These are phyloP conservation scores for Talaromyces albobiverticillius DNA, from an alignment of 2,329 filamentous ascomycete species.

Conservation along the genomic window DNA sequence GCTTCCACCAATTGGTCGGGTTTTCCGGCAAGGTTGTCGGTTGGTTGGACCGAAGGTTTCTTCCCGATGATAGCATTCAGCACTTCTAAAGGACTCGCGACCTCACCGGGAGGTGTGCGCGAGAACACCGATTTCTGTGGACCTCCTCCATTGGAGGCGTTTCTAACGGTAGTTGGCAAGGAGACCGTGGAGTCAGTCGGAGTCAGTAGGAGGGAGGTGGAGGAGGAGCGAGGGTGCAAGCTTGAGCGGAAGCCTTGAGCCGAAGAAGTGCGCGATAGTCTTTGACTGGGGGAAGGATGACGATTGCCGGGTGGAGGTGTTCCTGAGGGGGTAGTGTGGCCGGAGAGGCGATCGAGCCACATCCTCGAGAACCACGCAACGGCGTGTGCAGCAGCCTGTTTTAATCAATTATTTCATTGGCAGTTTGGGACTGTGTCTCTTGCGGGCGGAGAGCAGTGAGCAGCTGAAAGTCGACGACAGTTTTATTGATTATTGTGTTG, in stretches of 20 bases:
- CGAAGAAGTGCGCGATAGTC: constrained; percentile 67
- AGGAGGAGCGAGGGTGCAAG: constrained; percentile 69
- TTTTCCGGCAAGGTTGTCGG: constrained; percentile 18
- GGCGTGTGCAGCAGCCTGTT: not conserved
- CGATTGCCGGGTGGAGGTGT: constrained; percentile 62
- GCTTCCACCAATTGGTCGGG: constrained; percentile 56
- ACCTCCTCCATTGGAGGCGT: constrained; percentile 66
- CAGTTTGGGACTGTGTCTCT: constrained; percentile 15
- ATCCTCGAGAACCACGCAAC: constrained; percentile 46
- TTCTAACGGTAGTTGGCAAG: constrained; percentile 60
- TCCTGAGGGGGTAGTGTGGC: constrained; percentile 63
- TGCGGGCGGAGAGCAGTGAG: too few species aligned
- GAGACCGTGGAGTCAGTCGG: constrained; percentile 75
- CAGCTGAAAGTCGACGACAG: too few species aligned
- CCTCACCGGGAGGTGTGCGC: constrained; percentile 51
- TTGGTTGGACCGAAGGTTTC: constrained; percentile 19
- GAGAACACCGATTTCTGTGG: constrained; percentile 58
- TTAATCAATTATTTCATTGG: constrained; percentile 22
- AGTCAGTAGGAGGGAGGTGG: constrained; percentile 68
- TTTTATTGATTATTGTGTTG: too few species aligned
- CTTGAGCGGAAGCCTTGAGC: constrained; percentile 66
- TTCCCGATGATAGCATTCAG: constrained; percentile 60
- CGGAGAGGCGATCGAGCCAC: constrained; percentile 88
- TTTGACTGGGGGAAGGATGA: constrained; percentile 68
- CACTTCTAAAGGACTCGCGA: constrained; percentile 68